Evolutionary conservation across 768 basidiomycete species (phyloP).

Genomic region (Rhizopogon vinicolor): DNA sequence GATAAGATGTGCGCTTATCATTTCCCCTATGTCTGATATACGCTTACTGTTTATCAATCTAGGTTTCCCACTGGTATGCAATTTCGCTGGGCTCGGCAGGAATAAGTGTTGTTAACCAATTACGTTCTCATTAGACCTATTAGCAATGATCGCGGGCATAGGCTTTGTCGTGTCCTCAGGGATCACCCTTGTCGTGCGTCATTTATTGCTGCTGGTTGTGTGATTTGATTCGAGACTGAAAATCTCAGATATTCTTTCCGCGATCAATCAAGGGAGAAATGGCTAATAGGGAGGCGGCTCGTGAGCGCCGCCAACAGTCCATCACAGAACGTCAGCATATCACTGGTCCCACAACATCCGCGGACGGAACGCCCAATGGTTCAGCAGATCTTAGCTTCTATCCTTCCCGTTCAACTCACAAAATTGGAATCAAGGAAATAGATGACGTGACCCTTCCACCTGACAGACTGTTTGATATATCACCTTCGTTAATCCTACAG

Average conservation of each 20-base stretch:
- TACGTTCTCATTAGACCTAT: slow-evolving; percentile 44
- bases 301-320: slow-evolving; percentile 7
- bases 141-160: slow-evolving; percentile 52
- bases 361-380: too few species aligned
- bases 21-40: neutral
- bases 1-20: slow-evolving; percentile 41
- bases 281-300: slow-evolving; percentile 42
- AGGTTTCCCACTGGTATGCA: slow-evolving; percentile 20
- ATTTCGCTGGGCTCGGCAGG: too few species aligned
- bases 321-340: neutral
- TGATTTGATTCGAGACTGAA: neutral
- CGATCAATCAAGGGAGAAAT: slow-evolving; percentile 70
- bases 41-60: neutral
- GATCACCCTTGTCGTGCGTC: slow-evolving; percentile 65
- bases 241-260: slow-evolving; percentile 76
- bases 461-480: neutral
- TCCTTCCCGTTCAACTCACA: neutral
- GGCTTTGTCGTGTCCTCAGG: slow-evolving; percentile 66
- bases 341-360: too few species aligned
- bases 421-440: slow-evolving; percentile 33
- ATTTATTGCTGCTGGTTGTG: neutral
- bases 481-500: slow-evolving; percentile 9
- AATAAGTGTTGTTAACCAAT: neutral
- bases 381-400: slow-evolving; percentile 18
- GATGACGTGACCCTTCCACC: neutral